These are phyloP conservation scores for Gynostemma pentaphyllum DNA, from an alignment of 306 rosid species.

Conservation along the genomic window DNA sequence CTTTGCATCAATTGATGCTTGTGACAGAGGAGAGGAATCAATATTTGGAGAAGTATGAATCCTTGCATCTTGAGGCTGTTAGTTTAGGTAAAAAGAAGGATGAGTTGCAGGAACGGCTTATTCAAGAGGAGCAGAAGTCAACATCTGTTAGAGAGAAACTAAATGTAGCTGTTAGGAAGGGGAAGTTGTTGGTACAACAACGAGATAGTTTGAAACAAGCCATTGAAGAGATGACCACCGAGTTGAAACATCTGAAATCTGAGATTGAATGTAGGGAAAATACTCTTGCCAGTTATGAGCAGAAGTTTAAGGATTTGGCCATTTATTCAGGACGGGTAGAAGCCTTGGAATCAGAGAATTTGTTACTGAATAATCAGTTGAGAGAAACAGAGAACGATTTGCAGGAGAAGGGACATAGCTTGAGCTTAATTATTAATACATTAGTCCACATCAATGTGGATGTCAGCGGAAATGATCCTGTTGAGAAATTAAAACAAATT, in stretches of 20 bases:
- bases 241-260: slow-evolving; percentile 52
- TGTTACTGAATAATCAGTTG: slow-evolving; percentile 43
- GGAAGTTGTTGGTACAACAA: slow-evolving; percentile 80
- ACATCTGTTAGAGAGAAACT: slow-evolving; percentile 81
- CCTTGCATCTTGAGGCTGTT: slow-evolving; percentile 49
- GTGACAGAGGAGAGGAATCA: slow-evolving; percentile 60
- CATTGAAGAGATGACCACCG: slow-evolving; percentile 46
- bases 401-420: slow-evolving; percentile 47
- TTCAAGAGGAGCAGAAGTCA: slow-evolving; percentile 86
- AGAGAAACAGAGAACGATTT: slow-evolving; percentile 45
- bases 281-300: slow-evolving; percentile 50
- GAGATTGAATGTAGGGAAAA: slow-evolving; percentile 37
- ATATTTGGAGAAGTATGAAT: slow-evolving; percentile 43
- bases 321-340: slow-evolving; percentile 45
- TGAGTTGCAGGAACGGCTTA: slow-evolving; percentile 62
- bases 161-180: slow-evolving; percentile 86
- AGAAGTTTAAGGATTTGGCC: slow-evolving; percentile 42
- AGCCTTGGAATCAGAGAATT: slow-evolving; percentile 58
- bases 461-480: slow-evolving; percentile 38
- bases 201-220: slow-evolving; percentile 75
- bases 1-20: slow-evolving; percentile 39
- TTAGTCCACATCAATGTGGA: slow-evolving; percentile 48
- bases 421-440: slow-evolving; percentile 39
- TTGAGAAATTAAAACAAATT: slow-evolving; percentile 50
- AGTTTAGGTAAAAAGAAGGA: slow-evolving; percentile 39